These are phyloP conservation scores for Hericium alpestre DNA, from an alignment of 768 basidiomycete species.

Conservation along the genomic window DNA sequence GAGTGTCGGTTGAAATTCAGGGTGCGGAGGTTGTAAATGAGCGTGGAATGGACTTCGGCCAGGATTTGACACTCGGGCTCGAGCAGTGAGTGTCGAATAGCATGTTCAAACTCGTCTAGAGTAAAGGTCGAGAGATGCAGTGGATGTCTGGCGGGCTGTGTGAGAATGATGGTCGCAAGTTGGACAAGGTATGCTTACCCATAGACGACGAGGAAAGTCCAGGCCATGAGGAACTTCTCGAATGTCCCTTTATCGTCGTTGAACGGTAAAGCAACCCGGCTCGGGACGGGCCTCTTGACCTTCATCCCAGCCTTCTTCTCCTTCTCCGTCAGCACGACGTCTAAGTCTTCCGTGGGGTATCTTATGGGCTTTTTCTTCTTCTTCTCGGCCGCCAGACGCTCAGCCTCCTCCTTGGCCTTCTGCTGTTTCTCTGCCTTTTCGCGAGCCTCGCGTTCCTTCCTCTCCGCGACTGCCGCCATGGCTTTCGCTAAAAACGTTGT, in stretches of 20 bases:
- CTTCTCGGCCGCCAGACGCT: slow-evolving; percentile 62
- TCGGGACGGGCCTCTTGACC: slow-evolving; percentile 56
- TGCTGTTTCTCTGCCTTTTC: slow-evolving; percentile 60
- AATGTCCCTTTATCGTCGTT: slow-evolving; percentile 54
- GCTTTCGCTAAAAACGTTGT: slow-evolving; percentile 15
- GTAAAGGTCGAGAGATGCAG: slow-evolving; percentile 82
- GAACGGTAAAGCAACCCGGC: slow-evolving; percentile 55
- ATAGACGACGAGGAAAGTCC: slow-evolving; percentile 91
- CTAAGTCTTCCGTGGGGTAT: slow-evolving; percentile 89
- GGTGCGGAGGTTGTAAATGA: slow-evolving; percentile 86
- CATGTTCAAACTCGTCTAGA: slow-evolving; percentile 85
- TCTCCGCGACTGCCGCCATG: slow-evolving; percentile 36
- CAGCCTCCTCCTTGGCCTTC: slow-evolving; percentile 59
- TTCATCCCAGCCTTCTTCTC: slow-evolving; percentile 74
- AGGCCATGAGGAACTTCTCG: slow-evolving; percentile 80
- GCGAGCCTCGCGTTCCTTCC: slow-evolving; percentile 57
- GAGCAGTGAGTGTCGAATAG: slow-evolving; percentile 61
- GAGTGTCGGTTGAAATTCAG: slow-evolving; percentile 67
- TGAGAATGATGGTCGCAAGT: neutral
- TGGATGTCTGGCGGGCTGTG: slow-evolving; percentile 42
- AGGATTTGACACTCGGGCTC: slow-evolving; percentile 71
- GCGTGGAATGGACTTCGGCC: slow-evolving; percentile 77
- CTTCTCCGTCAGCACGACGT: slow-evolving; percentile 68
- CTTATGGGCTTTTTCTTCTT: slow-evolving; percentile 86
- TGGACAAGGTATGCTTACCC: slow-evolving; percentile 40